Percentiles rank a stretch among this genome's conserved stretches.
These are phyloP conservation scores for Ascoidea asiatica DNA, from an alignment of 805 yeast species.

Conservation along the genomic window DNA sequence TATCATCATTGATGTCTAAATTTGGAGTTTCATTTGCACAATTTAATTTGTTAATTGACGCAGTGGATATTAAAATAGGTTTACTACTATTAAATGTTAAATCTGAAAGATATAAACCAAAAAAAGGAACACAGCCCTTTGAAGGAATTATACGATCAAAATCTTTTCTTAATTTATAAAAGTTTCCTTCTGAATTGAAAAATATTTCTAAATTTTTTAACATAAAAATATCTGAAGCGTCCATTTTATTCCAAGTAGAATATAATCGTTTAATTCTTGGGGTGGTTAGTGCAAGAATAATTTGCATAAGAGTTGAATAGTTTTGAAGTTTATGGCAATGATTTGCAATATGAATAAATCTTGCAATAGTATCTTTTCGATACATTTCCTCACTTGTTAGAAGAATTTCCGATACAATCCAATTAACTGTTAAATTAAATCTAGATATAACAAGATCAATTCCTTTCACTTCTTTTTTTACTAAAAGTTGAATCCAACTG, in stretches of 20 bases:
- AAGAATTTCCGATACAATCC: slow-evolving; percentile 83
- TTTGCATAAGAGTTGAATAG: slow-evolving; percentile 78
- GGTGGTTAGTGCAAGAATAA: slow-evolving; percentile 68
- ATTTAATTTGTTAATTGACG: neutral
- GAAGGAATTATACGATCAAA: slow-evolving; percentile 47
- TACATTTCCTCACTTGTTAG: slow-evolving; percentile 48
- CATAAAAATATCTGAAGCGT: slow-evolving; percentile 56
- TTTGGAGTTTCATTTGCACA: slow-evolving; percentile 20
- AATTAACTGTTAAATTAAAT: slow-evolving; percentile 78
- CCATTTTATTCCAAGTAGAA: slow-evolving; percentile 62
- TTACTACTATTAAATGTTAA: slow-evolving; percentile 60
- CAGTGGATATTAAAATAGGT: slow-evolving; percentile 26
- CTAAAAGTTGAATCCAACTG: slow-evolving; percentile 73
- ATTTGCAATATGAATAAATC: slow-evolving; percentile 78
- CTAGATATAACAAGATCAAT: slow-evolving; percentile 72
- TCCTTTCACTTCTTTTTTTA: slow-evolving; percentile 47
- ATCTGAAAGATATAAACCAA: slow-evolving; percentile 77
- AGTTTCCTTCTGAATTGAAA: slow-evolving; percentile 66
- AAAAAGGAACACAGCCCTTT: slow-evolving; percentile 79
- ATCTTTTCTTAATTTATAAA: slow-evolving; percentile 48
- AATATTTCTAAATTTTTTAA: slow-evolving; percentile 58
- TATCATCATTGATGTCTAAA: slow-evolving; percentile 15
- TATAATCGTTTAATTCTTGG: slow-evolving; percentile 42
- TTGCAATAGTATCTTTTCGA: slow-evolving; percentile 59
- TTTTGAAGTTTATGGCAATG: slow-evolving; percentile 64